phyloP scores from a whole-genome alignment of 306 rosid species.

The Cucurbita ficifolia region DNA sequence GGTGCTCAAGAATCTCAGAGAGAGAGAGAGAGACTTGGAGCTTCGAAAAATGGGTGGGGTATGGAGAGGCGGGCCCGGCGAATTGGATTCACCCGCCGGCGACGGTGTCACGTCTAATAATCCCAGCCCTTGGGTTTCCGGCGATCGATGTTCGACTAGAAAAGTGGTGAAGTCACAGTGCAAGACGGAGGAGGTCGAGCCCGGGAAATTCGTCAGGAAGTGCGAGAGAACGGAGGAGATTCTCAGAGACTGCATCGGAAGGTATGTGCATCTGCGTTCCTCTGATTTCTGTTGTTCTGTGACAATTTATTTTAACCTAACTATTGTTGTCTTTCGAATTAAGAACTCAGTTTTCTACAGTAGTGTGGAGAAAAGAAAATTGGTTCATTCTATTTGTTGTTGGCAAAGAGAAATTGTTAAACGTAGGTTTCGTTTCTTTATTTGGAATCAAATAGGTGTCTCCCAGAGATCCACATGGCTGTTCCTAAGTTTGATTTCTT shows the following conservation, averaged over 20 bases:
- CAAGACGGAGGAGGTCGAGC: conserved; percentile 65
- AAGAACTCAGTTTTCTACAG: neutral
- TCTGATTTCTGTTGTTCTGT: neutral
- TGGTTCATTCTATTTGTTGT: neutral
- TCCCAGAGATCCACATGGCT: neutral
- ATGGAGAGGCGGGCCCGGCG: conserved; percentile 35
- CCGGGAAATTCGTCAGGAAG: conserved; percentile 62
- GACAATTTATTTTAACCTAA: neutral
- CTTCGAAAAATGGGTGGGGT: conserved; percentile 51
- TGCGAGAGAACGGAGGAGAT: conserved; percentile 79
- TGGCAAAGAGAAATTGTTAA: neutral
- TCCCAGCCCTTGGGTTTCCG: conserved; percentile 6
- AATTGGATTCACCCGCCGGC: conserved; percentile 1
- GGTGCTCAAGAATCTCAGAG: neutral
- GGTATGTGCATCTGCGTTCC: conserved; percentile 14
- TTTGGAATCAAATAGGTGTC: neutral
- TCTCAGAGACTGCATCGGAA: conserved; percentile 57
- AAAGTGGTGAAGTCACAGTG: conserved; percentile 58
- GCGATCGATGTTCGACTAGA: conserved; percentile 33
- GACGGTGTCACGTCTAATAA: neutral
- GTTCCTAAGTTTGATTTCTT: neutral
- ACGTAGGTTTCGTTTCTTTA: neutral
- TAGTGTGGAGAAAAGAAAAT: neutral
- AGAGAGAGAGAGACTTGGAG: neutral
- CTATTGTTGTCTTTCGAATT: neutral